Evolutionary conservation across 257 asterid species (phyloP), one percentile per base, ranked within the genome.

Genomic region (Scutellaria galericulata): DNA sequence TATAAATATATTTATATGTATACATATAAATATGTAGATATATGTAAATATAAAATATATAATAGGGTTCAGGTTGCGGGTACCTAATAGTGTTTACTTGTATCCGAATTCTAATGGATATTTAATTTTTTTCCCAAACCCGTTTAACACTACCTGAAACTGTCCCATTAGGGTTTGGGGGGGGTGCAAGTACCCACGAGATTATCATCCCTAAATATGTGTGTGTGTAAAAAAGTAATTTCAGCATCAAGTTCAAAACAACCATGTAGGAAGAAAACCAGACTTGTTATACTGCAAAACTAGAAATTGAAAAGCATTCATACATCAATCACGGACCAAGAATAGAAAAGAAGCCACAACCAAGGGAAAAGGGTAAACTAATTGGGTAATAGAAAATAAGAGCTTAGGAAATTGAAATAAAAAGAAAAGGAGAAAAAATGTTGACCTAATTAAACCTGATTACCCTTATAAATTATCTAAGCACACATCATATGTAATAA

Each of bases 401-500:
- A 31, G 3, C 14, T 31, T 13, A 3, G 12, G 12, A 57, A 22
- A 63, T 39, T 63, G 47, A 47, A 65, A 65, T 12, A 31, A 4
- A 50, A 69, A 10, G 31, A 45, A 48, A 9, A 12, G 47, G 22
- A 66, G 35, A 45, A 63, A 64, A 64, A 14, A 54, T 24, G 15
- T 5, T 40, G n/a, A 64, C 45, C 54, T 37, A 46, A 76, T 24
- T 39, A 18, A 13, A 56, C 39, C 8, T 44, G 18, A 61, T n/a
- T 35, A 13, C 40, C 57, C 57, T 18, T 35, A 73, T 12, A 27
- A 58, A 68, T n/a, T 10, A 51, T 62, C 37, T 63, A 50, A 67
- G 42, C 57, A 51, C 40, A 40, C 42, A 65, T 8, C 64, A 54
- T 60, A 60, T 27, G 58, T 27, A 37, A 61, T 18, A 46, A 77